Evolutionary conservation across 306 rosid species (phyloP).

Genomic region (Cicer arietinum): DNA sequence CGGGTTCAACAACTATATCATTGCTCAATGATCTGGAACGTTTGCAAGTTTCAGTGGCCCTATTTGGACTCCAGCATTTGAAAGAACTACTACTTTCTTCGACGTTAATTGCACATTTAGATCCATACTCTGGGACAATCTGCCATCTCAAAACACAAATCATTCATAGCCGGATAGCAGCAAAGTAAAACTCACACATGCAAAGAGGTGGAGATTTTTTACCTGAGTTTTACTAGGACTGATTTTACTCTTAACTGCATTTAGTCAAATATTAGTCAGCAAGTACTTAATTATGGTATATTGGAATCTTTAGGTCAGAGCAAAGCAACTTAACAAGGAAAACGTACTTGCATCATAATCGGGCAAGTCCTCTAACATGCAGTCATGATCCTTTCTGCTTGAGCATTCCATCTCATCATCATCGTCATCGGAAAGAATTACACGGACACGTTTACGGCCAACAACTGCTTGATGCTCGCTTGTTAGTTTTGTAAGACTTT

Average conservation of each 20-base stretch:
- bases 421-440: conserved; percentile 74
- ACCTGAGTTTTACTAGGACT: conserved; percentile 65
- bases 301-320: conserved; percentile 36
- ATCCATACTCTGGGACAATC: conserved; percentile 59
- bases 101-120: conserved; percentile 53
- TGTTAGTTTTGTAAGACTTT: conserved; percentile 50
- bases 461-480: conserved; percentile 48
- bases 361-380: conserved; percentile 53
- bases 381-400: conserved; percentile 48
- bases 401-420: conserved; percentile 56
- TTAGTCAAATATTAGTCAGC: conserved; percentile 47
- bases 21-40: conserved; percentile 58
- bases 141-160: conserved; percentile 53
- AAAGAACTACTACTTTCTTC: conserved; percentile 83
- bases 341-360: conserved; percentile 65
- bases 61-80: conserved; percentile 57
- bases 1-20: conserved; percentile 49
- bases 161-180: conserved; percentile 35
- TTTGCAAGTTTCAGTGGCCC: conserved; percentile 49
- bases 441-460: conserved; percentile 68
- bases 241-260: conserved; percentile 63
- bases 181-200: conserved; percentile 27
- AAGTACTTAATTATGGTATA: conserved; percentile 23
- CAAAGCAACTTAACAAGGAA: conserved; percentile 44
- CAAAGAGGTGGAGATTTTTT: conserved; percentile 41